Conservation (phyloP, 768 basidiomycete species). For the Lanmaoa pseudosensibilis region DNA sequence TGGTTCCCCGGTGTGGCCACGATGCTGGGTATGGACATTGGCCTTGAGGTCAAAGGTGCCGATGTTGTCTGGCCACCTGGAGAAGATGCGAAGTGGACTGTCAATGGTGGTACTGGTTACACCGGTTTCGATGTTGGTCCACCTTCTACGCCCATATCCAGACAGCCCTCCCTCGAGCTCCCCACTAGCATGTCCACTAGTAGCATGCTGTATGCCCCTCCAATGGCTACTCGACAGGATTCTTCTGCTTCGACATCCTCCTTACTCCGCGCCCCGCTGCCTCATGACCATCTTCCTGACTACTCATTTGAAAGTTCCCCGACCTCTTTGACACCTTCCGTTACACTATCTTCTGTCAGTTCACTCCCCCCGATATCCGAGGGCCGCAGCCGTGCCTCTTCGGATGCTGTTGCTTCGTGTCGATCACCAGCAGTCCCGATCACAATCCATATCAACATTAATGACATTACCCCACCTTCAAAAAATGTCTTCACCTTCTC, state of each 20-base stretch:
- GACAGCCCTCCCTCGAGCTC: constrained; percentile 53
- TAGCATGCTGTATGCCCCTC: constrained; percentile 22
- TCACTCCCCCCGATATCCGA: constrained; percentile 35
- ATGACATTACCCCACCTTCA: constrained; percentile 64
- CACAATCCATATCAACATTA: constrained; percentile 78
- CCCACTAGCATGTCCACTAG: constrained; percentile 22
- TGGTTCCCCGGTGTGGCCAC: constrained; percentile 87
- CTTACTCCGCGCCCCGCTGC: constrained; percentile 73
- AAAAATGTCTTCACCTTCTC: constrained; percentile 67
- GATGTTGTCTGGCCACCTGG: constrained; percentile 67
- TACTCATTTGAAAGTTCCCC: constrained; percentile 74
- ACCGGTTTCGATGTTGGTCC: constrained; percentile 67
- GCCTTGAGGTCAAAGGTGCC: constrained; percentile 64
- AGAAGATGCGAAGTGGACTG: constrained; percentile 52
- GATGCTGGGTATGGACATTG: constrained; percentile 73
- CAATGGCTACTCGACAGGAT: constrained; percentile 36
- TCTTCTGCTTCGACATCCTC: constrained; percentile 56
- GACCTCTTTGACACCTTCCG: constrained; percentile 49
- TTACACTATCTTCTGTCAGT: constrained; percentile 39
- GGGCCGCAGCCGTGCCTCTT: constrained; percentile 41
- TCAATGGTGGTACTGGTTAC: constrained; percentile 64
- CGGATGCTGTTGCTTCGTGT: constrained; percentile 25
- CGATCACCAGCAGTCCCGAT: constrained; percentile 60
- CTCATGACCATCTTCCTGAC: constrained; percentile 59
- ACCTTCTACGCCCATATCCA: constrained; percentile 38